Base-by-base conservation (phyloP, 2,329 filamentous ascomycete genomes). In the Stylonectria norvegica region DNA sequence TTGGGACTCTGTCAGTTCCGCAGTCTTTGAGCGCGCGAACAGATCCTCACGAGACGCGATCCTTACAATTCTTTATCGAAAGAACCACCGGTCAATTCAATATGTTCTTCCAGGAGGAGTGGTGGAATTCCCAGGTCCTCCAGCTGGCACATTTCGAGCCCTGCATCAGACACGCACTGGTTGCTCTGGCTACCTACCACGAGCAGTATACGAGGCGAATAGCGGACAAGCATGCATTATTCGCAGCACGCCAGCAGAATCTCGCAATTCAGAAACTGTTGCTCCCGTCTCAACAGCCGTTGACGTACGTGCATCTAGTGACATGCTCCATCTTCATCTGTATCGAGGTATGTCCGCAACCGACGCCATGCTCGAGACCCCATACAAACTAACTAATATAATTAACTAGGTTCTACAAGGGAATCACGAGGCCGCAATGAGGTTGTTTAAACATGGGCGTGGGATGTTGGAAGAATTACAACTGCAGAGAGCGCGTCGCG, bases 321-420 rank as follows among this genome's bases (percentile, higher is more conserved):
- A 36, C 42, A n/a, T 44, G 42, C 29, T 36, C 34, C 4, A 40
- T 44, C 22, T 44, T 44, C 29, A 40, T 44, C 14, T 44, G 42
- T 33, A 40, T 40, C 8, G 42, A 44, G 36, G 42, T 44, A 15
- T 6, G 14, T 30, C 9, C 27, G 8, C 9, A 6, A 8, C 14
- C 8, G 14, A 30, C 27, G 27, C 14, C 15, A 9, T 15, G 27
- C 14, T 6, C 6, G 14, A 14, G 27, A 9, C 14, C 6, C 14
- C 27, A 30, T 30, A 6, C 27, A 6, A 8, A 15, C 27, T 30
- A 15, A 9, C 8, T 30, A 25, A 25, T 12, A 7, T 7, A 25
- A 25, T 25, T 30, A 15, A 10, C 27, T 30, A 30, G 27, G 27
- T 15, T 14, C 9, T 30, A 15, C 27, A 30, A 30, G 27, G 27